These are phyloP conservation scores for Elaeagnus macrophylla DNA, from an alignment of 306 rosid species.

Conservation along the genomic window DNA sequence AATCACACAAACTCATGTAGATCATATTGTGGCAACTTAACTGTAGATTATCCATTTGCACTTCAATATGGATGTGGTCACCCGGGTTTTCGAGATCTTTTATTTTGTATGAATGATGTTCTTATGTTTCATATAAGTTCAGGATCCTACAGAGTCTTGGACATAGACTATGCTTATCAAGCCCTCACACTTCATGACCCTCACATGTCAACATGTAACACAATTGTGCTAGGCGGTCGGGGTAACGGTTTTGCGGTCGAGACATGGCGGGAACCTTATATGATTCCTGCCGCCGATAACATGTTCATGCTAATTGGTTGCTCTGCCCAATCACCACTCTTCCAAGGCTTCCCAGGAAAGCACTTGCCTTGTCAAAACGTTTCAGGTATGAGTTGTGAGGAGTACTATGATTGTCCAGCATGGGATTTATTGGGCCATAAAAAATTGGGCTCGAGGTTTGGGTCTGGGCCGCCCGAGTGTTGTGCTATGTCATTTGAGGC, in stretches of 20 bases:
- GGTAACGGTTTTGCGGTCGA: conserved; percentile 79
- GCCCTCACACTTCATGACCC: conserved; percentile 85
- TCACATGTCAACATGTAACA: conserved; percentile 79
- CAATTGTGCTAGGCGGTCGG: conserved; percentile 48
- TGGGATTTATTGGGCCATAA: conserved; percentile 73
- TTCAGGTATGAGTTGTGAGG: conserved; percentile 92
- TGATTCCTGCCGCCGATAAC: conserved; percentile 68
- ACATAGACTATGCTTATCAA: conserved; percentile 86
- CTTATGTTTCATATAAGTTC: conserved; percentile 84
- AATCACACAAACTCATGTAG: conserved; percentile 41
- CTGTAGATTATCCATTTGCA: conserved; percentile 80
- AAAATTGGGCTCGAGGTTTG: conserved; percentile 31
- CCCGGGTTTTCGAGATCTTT: conserved; percentile 83
- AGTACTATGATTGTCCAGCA: conserved; percentile 71
- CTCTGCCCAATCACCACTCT: conserved; percentile 73
- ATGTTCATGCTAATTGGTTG: conserved; percentile 90
- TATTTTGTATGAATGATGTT: conserved; percentile 77
- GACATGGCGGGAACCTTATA: conserved; percentile 69
- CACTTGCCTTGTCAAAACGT: conserved; percentile 84
- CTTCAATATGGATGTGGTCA: conserved; percentile 85
- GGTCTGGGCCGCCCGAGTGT: conserved; percentile 76
- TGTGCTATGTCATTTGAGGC: conserved; percentile 68
- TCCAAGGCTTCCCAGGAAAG: conserved; percentile 86
- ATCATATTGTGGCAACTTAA: conserved; percentile 84
- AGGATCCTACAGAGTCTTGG: conserved; percentile 78